These are phyloP conservation scores for Peronospora tabacina DNA, from an alignment of 352 stramenopile species.

Conservation along the genomic window DNA sequence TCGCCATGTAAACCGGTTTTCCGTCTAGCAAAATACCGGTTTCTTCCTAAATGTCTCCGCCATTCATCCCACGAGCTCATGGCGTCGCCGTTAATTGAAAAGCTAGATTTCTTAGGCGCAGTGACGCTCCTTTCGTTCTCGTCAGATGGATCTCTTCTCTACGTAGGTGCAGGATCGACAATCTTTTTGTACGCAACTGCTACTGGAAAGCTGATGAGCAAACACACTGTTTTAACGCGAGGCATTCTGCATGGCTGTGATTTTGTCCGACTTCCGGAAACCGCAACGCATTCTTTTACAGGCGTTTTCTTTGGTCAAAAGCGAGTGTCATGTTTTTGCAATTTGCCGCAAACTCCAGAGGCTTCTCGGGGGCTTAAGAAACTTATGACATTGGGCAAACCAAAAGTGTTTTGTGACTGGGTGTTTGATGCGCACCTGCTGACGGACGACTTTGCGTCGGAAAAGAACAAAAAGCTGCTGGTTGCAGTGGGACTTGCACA, in stretches of 20 bases:
- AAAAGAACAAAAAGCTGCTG: constrained; percentile 18
- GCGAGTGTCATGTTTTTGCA: constrained; percentile 44
- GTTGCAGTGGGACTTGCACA: constrained; percentile 71
- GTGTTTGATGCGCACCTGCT: constrained; percentile 76
- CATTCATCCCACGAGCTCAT: constrained; percentile 6
- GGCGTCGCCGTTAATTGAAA: constrained; percentile 20
- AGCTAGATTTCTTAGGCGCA: constrained; percentile 73
- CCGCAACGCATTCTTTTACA: constrained; percentile 11
- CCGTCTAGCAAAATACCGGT: constrained; percentile 12
- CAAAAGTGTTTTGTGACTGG: constrained; percentile 74
- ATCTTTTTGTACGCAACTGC: constrained; percentile 59
- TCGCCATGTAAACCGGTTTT: background rate
- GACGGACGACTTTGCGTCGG: constrained; percentile 19
- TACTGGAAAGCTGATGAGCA: constrained; percentile 38
- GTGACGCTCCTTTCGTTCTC: constrained; percentile 80
- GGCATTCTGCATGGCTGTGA: constrained; percentile 76
- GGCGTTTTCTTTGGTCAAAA: constrained; percentile 81
- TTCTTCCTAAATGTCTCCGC: background rate
- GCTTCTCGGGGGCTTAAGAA: constrained; percentile 10
- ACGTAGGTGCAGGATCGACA: constrained; percentile 56
- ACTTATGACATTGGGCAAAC: constrained; percentile 33
- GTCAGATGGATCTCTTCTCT: constrained; percentile 53
- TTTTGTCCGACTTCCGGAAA: constrained; percentile 8
- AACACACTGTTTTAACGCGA: constrained; percentile 41
- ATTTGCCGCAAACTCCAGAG: constrained; percentile 38